Percentiles rank a stretch among this genome's conserved stretches.
Evolutionary conservation across 2,329 filamentous ascomycete genomes (phyloP).

Genomic region (Plenodomus biglobosus): DNA sequence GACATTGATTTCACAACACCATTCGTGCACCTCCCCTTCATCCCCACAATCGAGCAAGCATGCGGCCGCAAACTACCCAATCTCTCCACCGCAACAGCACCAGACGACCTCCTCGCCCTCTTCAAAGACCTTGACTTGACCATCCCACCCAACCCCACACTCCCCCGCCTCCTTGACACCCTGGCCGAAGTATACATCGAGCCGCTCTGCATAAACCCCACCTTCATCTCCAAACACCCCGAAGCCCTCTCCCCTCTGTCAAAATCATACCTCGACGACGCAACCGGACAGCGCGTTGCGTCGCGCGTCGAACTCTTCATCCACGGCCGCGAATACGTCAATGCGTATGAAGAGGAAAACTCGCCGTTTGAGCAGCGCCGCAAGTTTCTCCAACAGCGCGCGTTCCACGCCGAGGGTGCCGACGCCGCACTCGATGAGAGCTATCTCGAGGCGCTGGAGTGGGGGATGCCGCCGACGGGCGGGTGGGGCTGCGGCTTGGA

Average conservation of each 20-base stretch:
- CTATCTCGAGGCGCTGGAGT: conserved; percentile 82
- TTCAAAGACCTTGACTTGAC: conserved; percentile 55
- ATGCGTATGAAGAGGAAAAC: conserved; percentile 99
- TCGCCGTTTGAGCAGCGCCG: conserved; percentile 80
- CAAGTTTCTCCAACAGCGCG: conserved; percentile 71
- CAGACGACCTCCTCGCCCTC: conserved; percentile 59
- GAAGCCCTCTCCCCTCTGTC: conserved; percentile 87
- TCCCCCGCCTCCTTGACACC: conserved; percentile 76
- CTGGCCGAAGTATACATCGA: conserved; percentile 78
- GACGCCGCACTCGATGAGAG: conserved; percentile 67
- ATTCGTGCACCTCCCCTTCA: conserved; percentile 73
- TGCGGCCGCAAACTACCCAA: conserved; percentile 66
- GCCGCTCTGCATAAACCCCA: conserved; percentile 68
- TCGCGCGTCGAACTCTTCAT: conserved; percentile 86
- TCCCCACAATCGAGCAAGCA: conserved; percentile 72
- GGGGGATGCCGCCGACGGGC: conserved; percentile 90
- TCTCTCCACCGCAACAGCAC: conserved; percentile 54
- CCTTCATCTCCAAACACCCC: conserved; percentile 88
- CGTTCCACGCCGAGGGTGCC: conserved; percentile 38
- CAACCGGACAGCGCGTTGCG: conserved; percentile 69
- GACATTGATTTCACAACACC: conserved; percentile 60
- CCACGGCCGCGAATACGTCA: conserved; percentile 77
- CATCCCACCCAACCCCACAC: conserved; percentile 56
- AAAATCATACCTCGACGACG: conserved; percentile 76
- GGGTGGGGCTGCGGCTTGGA: conserved; percentile 97